Evolutionary conservation across 179 eudicot species (phyloP).

Genomic region (Pouteria campechiana): DNA sequence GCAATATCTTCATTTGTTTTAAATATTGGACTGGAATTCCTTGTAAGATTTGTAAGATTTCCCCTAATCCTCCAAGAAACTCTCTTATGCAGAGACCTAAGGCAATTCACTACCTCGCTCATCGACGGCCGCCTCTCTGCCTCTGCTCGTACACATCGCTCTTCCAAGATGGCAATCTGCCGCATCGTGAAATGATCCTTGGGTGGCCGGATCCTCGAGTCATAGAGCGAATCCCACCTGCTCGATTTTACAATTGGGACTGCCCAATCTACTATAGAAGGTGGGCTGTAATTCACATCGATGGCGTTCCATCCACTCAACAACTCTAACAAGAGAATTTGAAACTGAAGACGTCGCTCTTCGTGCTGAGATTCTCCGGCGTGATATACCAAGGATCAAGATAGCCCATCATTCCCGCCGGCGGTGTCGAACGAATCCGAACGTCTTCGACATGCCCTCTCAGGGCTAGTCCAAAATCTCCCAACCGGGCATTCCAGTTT

Average conservation of each 20-base stretch:
- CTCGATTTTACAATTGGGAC: constrained; percentile 44
- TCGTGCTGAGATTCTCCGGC: constrained; percentile 56
- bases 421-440: constrained; percentile 44
- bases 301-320: constrained; percentile 74
- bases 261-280: constrained; percentile 76
- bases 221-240: constrained; percentile 24
- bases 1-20: constrained; percentile 18
- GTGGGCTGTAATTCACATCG: constrained; percentile 61
- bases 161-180: constrained; percentile 40
- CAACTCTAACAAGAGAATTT: constrained; percentile 57
- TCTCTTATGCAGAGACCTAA: constrained; percentile 25
- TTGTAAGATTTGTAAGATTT: constrained; percentile 9
- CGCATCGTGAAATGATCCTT: constrained; percentile 23
- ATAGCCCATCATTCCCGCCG: constrained; percentile 89
- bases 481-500: constrained; percentile 36
- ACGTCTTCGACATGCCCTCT: constrained; percentile 58
- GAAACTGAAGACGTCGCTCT: constrained; percentile 74
- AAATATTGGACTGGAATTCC: constrained; percentile 19
- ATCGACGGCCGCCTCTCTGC: constrained; percentile 70
- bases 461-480: constrained; percentile 78
- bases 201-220: constrained; percentile 34
- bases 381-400: constrained; percentile 70
- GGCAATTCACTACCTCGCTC: constrained; percentile 39
- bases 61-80: constrained; percentile 15
- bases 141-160: constrained; percentile 47